Evolutionary conservation across 345 rosid genomes (phyloP).

Genomic region (Murraya paniculata): DNA sequence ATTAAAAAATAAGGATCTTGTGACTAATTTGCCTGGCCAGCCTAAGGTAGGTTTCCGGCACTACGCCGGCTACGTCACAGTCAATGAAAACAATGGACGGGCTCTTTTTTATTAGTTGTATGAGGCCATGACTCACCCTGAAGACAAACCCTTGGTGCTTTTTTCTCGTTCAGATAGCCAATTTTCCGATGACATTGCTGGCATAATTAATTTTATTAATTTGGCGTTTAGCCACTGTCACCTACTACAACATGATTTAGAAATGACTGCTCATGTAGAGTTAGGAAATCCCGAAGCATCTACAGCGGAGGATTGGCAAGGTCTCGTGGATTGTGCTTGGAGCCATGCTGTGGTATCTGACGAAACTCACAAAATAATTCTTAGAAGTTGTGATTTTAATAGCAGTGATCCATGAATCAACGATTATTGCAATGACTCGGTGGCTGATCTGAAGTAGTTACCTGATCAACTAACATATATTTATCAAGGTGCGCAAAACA

Average conservation of each 20-base stretch:
- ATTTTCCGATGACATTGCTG: too few relatives aligned
- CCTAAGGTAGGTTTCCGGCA: slow-evolving; percentile 56
- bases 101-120: slow-evolving; percentile 90
- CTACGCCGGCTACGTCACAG: slow-evolving; percentile 76
- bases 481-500: too few relatives aligned
- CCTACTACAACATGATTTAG: not conserved
- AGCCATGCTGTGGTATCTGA: slow-evolving; percentile 90
- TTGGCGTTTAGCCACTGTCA: not conserved
- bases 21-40: slow-evolving; percentile 64
- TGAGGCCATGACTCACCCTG: slow-evolving; percentile 54
- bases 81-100: slow-evolving; percentile 54
- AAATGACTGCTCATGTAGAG: slow-evolving; percentile 29
- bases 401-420: slow-evolving; percentile 63
- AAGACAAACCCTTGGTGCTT: slow-evolving; percentile 71
- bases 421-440: slow-evolving; percentile 45
- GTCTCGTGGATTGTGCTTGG: slow-evolving; percentile 87
- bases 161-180: too few relatives aligned
- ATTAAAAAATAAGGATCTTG: slow-evolving; percentile 39
- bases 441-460: slow-evolving; percentile 31
- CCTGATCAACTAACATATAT: too few relatives aligned
- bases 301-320: slow-evolving; percentile 75
- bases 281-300: slow-evolving; percentile 90
- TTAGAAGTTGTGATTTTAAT: slow-evolving; percentile 50
- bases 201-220: not conserved
- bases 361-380: slow-evolving; percentile 63